A percentile compares a stretch with the other conserved stretches of the same genome.
phyloP scores from a whole-genome alignment of 1,284 basidiomycete genomes.

The Ustanciosporium gigantosporum region DNA sequence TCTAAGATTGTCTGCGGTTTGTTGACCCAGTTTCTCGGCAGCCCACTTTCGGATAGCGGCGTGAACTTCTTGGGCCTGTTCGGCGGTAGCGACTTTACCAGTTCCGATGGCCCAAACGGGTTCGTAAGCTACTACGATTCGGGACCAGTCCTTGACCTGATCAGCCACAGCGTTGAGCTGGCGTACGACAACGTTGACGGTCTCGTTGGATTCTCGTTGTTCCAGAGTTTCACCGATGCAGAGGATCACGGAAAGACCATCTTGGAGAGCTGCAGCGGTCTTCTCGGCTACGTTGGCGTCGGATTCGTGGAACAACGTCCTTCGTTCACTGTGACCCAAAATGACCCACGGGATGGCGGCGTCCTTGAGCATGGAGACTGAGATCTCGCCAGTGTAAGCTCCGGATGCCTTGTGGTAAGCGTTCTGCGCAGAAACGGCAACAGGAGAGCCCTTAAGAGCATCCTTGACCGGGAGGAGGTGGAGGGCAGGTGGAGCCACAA shows the following conservation, averaged over 20 bases:
- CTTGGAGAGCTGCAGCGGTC: slow-evolving; percentile 73
- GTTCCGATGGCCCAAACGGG: slow-evolving; percentile 97
- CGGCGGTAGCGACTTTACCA: slow-evolving; percentile 86
- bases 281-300: slow-evolving; percentile 83
- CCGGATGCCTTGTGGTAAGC: slow-evolving; percentile 81
- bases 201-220: slow-evolving; percentile 81
- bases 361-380: slow-evolving; percentile 74
- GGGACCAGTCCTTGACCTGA: slow-evolving; percentile 77
- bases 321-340: slow-evolving; percentile 96
- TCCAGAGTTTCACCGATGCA: slow-evolving; percentile 93
- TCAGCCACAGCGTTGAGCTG: slow-evolving; percentile 80
- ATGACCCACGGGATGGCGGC: slow-evolving; percentile 88
- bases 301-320: slow-evolving; percentile 86
- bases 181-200: slow-evolving; percentile 76
- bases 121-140: slow-evolving; percentile 84
- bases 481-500: slow-evolving; percentile 57
- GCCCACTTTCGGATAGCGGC: slow-evolving; percentile 80
- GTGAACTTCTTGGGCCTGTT: slow-evolving; percentile 91
- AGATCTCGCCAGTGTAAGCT: slow-evolving; percentile 76
- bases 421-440: slow-evolving; percentile 82
- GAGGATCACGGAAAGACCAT: slow-evolving; percentile 82
- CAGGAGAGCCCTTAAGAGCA: slow-evolving; percentile 28
- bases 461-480: slow-evolving; percentile 55
- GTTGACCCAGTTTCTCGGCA: slow-evolving; percentile 69
- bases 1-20: slow-evolving; percentile 76